Percentiles rank a stretch among this genome's conserved stretches.
Evolutionary conservation across 805 yeast genomes (phyloP).

Genomic region (Kazachstania martiniae): DNA sequence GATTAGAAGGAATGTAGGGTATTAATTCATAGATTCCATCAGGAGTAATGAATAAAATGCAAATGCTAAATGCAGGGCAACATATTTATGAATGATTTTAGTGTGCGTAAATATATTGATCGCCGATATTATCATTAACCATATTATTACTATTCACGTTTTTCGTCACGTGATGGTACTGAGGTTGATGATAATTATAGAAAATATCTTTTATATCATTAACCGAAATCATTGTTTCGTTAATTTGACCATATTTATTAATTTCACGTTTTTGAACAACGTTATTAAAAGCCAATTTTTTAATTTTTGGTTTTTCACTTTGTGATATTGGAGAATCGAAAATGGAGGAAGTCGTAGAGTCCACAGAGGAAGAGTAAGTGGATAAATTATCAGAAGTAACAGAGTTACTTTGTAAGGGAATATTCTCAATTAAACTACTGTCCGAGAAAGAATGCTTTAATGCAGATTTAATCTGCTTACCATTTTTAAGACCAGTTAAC

Average conservation of each 20-base stretch:
- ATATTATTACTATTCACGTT: too few relatives aligned
- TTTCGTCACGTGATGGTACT: constrained; percentile 3
- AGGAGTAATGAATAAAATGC: too few relatives aligned
- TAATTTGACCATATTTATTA: constrained; percentile 11
- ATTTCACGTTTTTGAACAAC: constrained; percentile 21
- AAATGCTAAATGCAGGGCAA: too few relatives aligned
- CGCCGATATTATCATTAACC: too few relatives aligned
- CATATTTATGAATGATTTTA: too few relatives aligned
- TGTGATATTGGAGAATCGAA: constrained; percentile 9
- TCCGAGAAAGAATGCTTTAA: too few relatives aligned
- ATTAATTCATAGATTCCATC: too few relatives aligned
- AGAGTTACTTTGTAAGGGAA: too few relatives aligned
- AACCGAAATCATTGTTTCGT: constrained; percentile 14
- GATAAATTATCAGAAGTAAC: neutral
- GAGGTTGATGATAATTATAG: constrained; percentile 3
- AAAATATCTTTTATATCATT: constrained; percentile 11
- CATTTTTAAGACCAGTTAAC: too few relatives aligned
- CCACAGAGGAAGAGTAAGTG: constrained; percentile 13
- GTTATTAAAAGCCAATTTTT: constrained; percentile 14
- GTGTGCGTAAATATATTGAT: too few relatives aligned
- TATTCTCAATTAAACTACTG: too few relatives aligned
- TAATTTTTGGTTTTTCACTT: constrained; percentile 2
- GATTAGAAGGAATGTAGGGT: too few relatives aligned
- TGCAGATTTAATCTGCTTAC: neutral
- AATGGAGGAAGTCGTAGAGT: constrained; percentile 19